phyloP scores from a whole-genome alignment of 345 rosid genomes.

The Alliaria petiolata region DNA sequence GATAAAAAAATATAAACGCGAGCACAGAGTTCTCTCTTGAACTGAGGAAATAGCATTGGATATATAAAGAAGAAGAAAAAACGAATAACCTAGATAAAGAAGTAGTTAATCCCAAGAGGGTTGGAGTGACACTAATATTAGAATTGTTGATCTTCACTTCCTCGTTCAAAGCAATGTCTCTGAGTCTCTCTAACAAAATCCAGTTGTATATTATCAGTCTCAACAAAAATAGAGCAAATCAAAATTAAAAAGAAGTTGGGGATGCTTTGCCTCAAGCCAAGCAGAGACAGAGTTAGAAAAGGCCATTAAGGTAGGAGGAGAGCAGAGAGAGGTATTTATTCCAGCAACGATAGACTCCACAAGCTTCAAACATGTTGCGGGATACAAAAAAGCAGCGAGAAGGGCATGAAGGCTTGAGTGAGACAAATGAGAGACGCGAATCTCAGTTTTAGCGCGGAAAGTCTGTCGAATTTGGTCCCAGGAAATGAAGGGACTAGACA shows the following conservation, averaged over 20 bases:
- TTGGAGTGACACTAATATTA: constrained; percentile 42
- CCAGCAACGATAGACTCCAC: constrained; percentile 46
- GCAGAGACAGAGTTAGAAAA: constrained; percentile 63
- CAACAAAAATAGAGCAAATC: neutral
- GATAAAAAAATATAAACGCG: neutral
- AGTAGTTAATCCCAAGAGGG: constrained; percentile 78
- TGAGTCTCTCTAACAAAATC: constrained; percentile 49
- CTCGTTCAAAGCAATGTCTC: constrained; percentile 79
- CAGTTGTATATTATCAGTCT: constrained; percentile 18
- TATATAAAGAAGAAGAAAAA: neutral
- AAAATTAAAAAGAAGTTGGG: neutral
- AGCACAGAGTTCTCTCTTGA: neutral
- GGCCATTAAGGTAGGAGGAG: constrained; percentile 65
- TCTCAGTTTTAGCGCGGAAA: constrained; percentile 46
- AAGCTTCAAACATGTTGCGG: constrained; percentile 76
- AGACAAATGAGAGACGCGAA: constrained; percentile 71
- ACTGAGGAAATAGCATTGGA: neutral
- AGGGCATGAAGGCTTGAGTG: constrained; percentile 52
- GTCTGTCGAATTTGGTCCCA: constrained; percentile 53
- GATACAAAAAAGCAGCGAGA: constrained; percentile 54
- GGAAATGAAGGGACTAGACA: constrained; percentile 51
- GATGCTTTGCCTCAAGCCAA: constrained; percentile 59
- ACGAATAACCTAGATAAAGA: constrained; percentile 61
- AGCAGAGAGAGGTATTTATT: constrained; percentile 32
- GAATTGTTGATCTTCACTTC: constrained; percentile 58